Base-by-base conservation (phyloP, 2,329 filamentous ascomycete genomes). In the Fusarium sp. region DNA sequence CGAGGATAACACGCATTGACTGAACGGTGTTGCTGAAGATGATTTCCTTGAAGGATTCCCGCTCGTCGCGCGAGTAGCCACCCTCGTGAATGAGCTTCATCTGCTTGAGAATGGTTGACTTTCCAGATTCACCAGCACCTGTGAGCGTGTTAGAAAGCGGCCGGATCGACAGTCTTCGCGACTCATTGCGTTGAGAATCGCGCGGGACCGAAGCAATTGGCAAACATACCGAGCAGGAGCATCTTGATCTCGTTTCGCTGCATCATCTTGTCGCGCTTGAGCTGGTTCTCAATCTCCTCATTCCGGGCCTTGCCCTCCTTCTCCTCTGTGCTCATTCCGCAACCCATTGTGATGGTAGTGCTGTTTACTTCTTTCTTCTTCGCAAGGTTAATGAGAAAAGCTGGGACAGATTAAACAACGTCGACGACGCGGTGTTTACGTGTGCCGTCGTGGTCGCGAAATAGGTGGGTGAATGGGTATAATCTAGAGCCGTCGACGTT, bases 11-110 rank as follows among this genome's bases (percentile, higher is more conserved):
- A 75, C 90, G 89, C 90, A 92, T 92, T 42, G 90, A 91, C 81
- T 92, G 90, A 22, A 92, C 90, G 3, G 90, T 91, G 83, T 92
- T 92, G 84, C 89, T 91, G 84, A 91, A 92, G 80, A 92, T 91
- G 79, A 91, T 91, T 79, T 92, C 90, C 83, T 92, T 91, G 86
- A 92, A 92, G 11, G 89, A 91, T 81, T 92, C 90, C 72, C 90
- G 87, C 82, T 92, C 90, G 77, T 98, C 96, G 83, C 96, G 93
- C 72, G 96, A 98, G 87, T 98, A 99, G 78, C 96, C 96, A 75
- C 96, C 96, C 88, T 99, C 96, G 84, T 99, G 94, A 81, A 99
- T 99, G 81, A 99, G 93, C 89, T 98, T 99, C 96, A 99, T 98
- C 87, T 98, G 96, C 87, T 98, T 98, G 76, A 98, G 90, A 72